Evolutionary conservation across 345 rosid genomes (phyloP).

Genomic region (Chamaenerion angustifolium): DNA sequence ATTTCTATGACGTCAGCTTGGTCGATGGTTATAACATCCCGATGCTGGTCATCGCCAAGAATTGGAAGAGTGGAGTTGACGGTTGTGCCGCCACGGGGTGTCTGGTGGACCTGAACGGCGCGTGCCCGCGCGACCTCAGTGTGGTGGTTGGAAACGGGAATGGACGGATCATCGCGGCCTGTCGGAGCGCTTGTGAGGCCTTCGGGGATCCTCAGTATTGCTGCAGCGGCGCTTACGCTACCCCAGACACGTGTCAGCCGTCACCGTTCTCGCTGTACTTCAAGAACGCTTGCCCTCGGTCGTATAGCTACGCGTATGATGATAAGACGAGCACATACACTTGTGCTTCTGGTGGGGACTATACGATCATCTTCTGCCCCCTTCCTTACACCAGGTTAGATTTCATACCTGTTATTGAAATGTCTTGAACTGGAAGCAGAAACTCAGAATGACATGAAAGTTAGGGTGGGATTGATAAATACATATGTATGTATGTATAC

Average conservation of each 20-base stretch:
- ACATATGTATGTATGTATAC: too few relatives aligned
- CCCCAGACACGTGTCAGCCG: conserved; percentile 75
- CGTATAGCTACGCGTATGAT: conserved; percentile 85
- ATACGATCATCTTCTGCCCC: conserved; percentile 70
- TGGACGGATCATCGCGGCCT: conserved; percentile 20
- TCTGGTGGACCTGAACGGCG: conserved; percentile 64
- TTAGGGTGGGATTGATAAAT: too few relatives aligned
- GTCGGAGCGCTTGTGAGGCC: conserved; percentile 89
- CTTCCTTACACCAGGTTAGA: conserved; percentile 67
- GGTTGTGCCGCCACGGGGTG: conserved; percentile 81
- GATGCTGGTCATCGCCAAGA: conserved; percentile 42
- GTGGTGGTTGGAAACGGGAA: conserved; percentile 20
- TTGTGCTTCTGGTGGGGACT: conserved; percentile 56
- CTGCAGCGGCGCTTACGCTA: conserved; percentile 56
- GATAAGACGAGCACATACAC: conserved; percentile 84
- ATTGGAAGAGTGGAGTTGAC: conserved; percentile 8
- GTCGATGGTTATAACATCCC: conserved; percentile 19
- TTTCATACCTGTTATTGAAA: neutral
- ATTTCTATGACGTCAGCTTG: conserved; percentile 52
- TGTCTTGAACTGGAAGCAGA: too few relatives aligned
- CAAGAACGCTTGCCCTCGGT: conserved; percentile 78
- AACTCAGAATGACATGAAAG: too few relatives aligned
- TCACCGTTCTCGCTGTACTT: conserved; percentile 52
- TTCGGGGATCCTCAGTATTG: conserved; percentile 60
- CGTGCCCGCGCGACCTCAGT: conserved; percentile 50